Evolutionary conservation across 1,284 basidiomycete species (phyloP), one percentile per base, ranked within the genome.

Genomic region (Pascua guehoae): DNA sequence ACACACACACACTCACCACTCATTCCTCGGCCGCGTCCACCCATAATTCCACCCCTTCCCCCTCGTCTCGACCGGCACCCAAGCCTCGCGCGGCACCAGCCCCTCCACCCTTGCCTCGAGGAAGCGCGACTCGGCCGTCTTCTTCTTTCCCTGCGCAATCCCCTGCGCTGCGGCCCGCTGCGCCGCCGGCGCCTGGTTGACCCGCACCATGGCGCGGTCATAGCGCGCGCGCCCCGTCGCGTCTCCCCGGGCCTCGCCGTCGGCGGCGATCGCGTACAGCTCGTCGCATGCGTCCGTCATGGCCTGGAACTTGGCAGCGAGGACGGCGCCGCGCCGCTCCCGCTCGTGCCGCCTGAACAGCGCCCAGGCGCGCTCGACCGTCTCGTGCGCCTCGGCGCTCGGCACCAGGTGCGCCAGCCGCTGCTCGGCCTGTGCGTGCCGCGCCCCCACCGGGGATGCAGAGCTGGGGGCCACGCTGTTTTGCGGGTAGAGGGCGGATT

Each of bases 341-440:
- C 91, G 83, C 56, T 85, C 67, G 67, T 88, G 85, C 40, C 91
- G 83, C 66, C 86, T 83, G 78, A 88, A 86, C 17, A 98, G 82
- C 54, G 87, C 79, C 88, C 89, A 98, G 4, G 94, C 94, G 41
- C 94, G 86, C 64, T 89, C 88, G 62, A 98, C 92, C 8, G 93
- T 98, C 66, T 91, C 86, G 79, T 98, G 91, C 0, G 91, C 91
- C 76, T 97, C 92, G 12, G 82, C 84, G 5, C 86, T 88, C 12
- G 88, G 88, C 55, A 93, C 85, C 11, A 88, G 88, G 53, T 82
- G 82, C 63, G 87, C 84, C 15, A 94, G 78, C 83, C 88, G 60
- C 78, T 82, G 54, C 79, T 84, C 41, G 86, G 67, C 85, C 69
- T 90, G 85, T 37, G 85, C 85, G 61, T 89, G 84, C 85, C 90